Percentiles rank a stretch among this genome's conserved stretches.
phyloP scores from a whole-genome alignment of 2,329 filamentous ascomycete species.

The Penicillium sp. region DNA sequence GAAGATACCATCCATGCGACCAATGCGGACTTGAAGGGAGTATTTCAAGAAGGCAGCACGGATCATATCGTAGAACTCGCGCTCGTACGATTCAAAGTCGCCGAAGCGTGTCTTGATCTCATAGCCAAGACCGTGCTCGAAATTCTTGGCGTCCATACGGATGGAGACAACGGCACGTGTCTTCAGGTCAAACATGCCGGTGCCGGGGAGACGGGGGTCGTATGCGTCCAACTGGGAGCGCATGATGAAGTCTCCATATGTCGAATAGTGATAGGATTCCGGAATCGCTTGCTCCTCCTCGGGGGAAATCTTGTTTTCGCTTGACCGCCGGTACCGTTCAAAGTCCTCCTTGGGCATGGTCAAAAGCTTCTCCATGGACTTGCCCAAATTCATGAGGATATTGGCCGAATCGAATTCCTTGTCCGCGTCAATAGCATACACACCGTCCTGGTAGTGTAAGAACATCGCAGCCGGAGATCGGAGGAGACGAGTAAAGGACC shows the following conservation, averaged over 20 bases:
- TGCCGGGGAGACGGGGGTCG: slow-evolving; percentile 78
- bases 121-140: slow-evolving; percentile 73
- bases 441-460: slow-evolving; percentile 71
- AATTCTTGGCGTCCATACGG: slow-evolving; percentile 73
- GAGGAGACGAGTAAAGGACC: slow-evolving; percentile 65
- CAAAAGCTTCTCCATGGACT: slow-evolving; percentile 93
- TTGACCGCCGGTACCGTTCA: slow-evolving; percentile 70
- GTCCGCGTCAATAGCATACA: slow-evolving; percentile 92
- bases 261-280: slow-evolving; percentile 84
- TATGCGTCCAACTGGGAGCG: slow-evolving; percentile 90
- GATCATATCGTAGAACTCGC: slow-evolving; percentile 96
- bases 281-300: slow-evolving; percentile 65
- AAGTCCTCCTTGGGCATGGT: slow-evolving; percentile 77
- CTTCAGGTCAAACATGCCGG: slow-evolving; percentile 93
- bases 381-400: slow-evolving; percentile 83
- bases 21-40: slow-evolving; percentile 91
- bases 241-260: slow-evolving; percentile 81
- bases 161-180: slow-evolving; percentile 87
- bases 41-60: slow-evolving; percentile 93
- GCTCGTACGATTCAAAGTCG: slow-evolving; percentile 83
- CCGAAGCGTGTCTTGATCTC: slow-evolving; percentile 74
- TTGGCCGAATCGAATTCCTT: slow-evolving; percentile 84
- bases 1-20: slow-evolving; percentile 97
- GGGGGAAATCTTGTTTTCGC: slow-evolving; percentile 58
- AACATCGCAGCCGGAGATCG: slow-evolving; percentile 74